phyloP scores from a whole-genome alignment of 129 eudicot species.

The Daucus carota region DH1_v3.0 NC_030382.2:33489501-33490000 shows the following conservation, averaged over 20 bases:
- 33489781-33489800: not conserved
- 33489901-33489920: too few species aligned
- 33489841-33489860: too few species aligned
- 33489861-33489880: not conserved
- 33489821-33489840: too few species aligned
- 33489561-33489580: too few species aligned
- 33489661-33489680: not conserved
- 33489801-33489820: not conserved
- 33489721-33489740: too few species aligned
- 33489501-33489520: too few species aligned
- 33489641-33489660: not conserved
- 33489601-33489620: too few species aligned
- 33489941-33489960: too few species aligned
- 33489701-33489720: not conserved
- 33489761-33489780: not conserved
- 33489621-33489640: too few species aligned
- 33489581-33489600: not conserved
- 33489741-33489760: not conserved
- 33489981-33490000: too few species aligned
- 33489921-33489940: too few species aligned
- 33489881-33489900: not conserved
- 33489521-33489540: not conserved
- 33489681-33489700: not conserved
- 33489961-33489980: too few species aligned
- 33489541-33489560: not conserved